phyloP scores from a whole-genome alignment of 2,329 filamentous ascomycete species.

The Scytalidium sp. region DNA sequence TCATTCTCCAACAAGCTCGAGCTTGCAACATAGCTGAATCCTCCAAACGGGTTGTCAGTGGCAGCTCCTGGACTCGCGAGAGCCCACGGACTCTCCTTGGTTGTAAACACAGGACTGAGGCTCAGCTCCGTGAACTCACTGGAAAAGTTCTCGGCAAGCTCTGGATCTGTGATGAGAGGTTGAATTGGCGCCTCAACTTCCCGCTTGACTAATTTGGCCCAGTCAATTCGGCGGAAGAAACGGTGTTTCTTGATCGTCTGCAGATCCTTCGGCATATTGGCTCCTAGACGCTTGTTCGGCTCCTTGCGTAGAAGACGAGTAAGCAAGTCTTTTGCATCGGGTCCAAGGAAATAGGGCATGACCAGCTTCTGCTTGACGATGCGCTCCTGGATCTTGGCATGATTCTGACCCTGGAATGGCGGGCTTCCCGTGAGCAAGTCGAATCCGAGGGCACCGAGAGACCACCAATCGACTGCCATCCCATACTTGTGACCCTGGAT shows the following conservation, averaged over 20 bases:
- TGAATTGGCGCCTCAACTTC: constrained; percentile 87
- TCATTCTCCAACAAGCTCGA: constrained; percentile 27
- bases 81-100: constrained; percentile 20
- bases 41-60: constrained; percentile 28
- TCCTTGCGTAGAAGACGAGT: constrained; percentile 90
- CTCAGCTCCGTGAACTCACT: constrained; percentile 86
- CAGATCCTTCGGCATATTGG: constrained; percentile 86
- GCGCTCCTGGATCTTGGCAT: constrained; percentile 92
- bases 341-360: constrained; percentile 85
- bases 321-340: constrained; percentile 91
- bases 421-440: constrained; percentile 91
- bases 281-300: constrained; percentile 82
- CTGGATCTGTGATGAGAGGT: constrained; percentile 91
- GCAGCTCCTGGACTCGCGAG: constrained; percentile 10
- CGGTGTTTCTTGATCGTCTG: constrained; percentile 83
- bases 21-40: constrained; percentile 32
- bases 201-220: constrained; percentile 78
- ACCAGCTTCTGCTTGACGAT: constrained; percentile 90
- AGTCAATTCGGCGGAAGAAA: constrained; percentile 97
- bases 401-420: constrained; percentile 86
- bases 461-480: constrained; percentile 98
- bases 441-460: constrained; percentile 85
- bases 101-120: constrained; percentile 66
- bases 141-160: constrained; percentile 94
- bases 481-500: constrained; percentile 86